phyloP scores from a whole-genome alignment of 2,329 filamentous ascomycete genomes.

The Zopfia rhizophila region DNA sequence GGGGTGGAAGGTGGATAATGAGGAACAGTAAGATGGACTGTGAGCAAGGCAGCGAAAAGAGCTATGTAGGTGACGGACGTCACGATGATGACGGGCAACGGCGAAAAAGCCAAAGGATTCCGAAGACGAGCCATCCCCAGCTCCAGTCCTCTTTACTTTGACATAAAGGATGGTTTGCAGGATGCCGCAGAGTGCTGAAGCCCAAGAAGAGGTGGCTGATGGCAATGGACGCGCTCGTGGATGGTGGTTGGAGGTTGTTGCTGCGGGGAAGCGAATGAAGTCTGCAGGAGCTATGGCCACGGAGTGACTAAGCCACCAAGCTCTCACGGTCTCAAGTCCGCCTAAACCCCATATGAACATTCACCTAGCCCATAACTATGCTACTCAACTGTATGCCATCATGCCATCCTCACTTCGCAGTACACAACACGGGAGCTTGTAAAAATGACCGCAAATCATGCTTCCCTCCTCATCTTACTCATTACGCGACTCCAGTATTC shows the following conservation, averaged over 20 bases:
- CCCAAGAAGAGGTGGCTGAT: slow-evolving; percentile 5
- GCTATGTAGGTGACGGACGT: slow-evolving; percentile 80
- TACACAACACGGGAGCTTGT: too few relatives aligned
- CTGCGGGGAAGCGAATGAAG: slow-evolving; percentile 26
- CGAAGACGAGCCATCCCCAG: slow-evolving; percentile 44
- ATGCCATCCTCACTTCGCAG: too few relatives aligned
- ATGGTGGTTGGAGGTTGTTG: slow-evolving; percentile 20
- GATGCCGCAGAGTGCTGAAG: slow-evolving; percentile 19
- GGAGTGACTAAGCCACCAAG: slow-evolving; percentile 1
- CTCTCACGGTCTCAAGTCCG: not conserved
- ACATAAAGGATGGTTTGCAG: slow-evolving; percentile 16
- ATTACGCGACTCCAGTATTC: too few relatives aligned
- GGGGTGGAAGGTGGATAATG: slow-evolving; percentile 66
- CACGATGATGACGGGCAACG: slow-evolving; percentile 83
- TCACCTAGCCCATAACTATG: too few relatives aligned
- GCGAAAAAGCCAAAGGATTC: slow-evolving; percentile 76
- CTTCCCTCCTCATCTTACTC: too few relatives aligned
- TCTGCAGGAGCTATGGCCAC: slow-evolving; percentile 3
- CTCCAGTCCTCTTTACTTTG: slow-evolving; percentile 2
- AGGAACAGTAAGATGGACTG: slow-evolving; percentile 81
- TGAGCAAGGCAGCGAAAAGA: slow-evolving; percentile 75
- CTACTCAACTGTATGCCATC: too few relatives aligned
- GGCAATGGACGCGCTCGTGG: slow-evolving; percentile 1
- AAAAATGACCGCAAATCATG: too few relatives aligned
- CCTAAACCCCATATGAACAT: not conserved